Evolutionary conservation across 805 yeast genomes (phyloP).

Genomic region (Hanseniaspora occidentalis): DNA sequence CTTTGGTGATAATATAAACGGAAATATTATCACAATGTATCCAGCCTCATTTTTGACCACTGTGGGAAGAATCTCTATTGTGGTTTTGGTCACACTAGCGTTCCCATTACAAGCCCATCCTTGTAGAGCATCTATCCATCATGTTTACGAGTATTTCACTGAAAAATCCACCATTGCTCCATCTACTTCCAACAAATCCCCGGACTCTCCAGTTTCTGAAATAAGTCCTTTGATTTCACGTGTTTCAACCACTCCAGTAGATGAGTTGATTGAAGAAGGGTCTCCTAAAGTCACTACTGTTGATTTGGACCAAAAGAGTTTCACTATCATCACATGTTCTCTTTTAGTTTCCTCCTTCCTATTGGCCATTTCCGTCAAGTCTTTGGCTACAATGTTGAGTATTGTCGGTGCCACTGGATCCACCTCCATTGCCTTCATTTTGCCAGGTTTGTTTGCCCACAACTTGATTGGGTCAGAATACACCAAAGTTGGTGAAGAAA

Average conservation of each 20-base stretch:
- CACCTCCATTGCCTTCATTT: slow-evolving; percentile 61
- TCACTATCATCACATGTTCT: slow-evolving; percentile 34
- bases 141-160: slow-evolving; percentile 43
- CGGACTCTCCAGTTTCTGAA: slow-evolving; percentile 3
- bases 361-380: slow-evolving; percentile 44
- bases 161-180: neutral
- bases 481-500: slow-evolving; percentile 7
- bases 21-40: slow-evolving; percentile 72
- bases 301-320: slow-evolving; percentile 25
- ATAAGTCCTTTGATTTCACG: neutral
- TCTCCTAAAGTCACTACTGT: slow-evolving; percentile 14
- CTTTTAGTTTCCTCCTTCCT: slow-evolving; percentile 38
- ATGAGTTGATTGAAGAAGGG: slow-evolving; percentile 24
- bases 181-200: neutral
- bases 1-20: slow-evolving; percentile 68
- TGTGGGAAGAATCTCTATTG: slow-evolving; percentile 71
- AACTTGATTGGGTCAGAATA: slow-evolving; percentile 17
- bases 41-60: slow-evolving; percentile 51
- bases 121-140: slow-evolving; percentile 69
- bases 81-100: slow-evolving; percentile 67
- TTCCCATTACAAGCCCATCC: slow-evolving; percentile 89
- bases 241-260: slow-evolving; percentile 8
- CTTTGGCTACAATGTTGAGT: slow-evolving; percentile 58
- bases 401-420: slow-evolving; percentile 79
- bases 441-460: slow-evolving; percentile 69